Evolutionary conservation across 1,139 yeast genomes (phyloP), one percentile per base, ranked within the genome.

Genomic region (Scheffersomyces segobiensis): DNA sequence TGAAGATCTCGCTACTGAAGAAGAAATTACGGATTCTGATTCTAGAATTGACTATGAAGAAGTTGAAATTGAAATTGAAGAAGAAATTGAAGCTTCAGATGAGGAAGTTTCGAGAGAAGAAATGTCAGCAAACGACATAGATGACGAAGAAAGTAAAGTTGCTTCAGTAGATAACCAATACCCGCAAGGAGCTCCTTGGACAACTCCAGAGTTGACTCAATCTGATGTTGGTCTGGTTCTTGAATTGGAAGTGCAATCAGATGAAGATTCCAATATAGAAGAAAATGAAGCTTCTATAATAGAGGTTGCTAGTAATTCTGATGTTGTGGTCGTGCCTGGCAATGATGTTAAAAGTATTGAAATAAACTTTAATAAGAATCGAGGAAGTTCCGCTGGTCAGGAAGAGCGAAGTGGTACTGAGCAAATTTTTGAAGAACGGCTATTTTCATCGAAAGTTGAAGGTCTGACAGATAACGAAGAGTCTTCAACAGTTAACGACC

Each of bases 101-200:
- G 50, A 53, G 19, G 55, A 49, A 54, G 58, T 52, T 21, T 48
- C 55, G 3, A 63, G 60, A 26, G 60, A 55, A 39, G 24, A 52
- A 26, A 59, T 55, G 19, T 57, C 57, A 8, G 58, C 56, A 17
- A 12, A 12, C 17, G 12, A 2, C 42, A 32, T 3, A 32, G 3
- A 10, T 32, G n/a, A n/a, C 17, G 42, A 32, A 32, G 42, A 12
- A 32, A 32, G 2, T 7, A 17, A 32, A 14, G 12, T 12, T 10
- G 42, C 42, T 32, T 14, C 12, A 4, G 42, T 32, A 10, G 8
- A 24, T 6, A 10, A 24, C 10, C 10, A 24, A 3, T 14, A 32
- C 12, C 8, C 12, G 17, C 17, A 32, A 32, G 42, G 12, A 32
- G 42, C 14, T 14, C 3, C 42, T 10, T 3, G 12, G 42, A 32